Conservation (phyloP, 2,329 filamentous ascomycete species). For the Chrysosphaeria jannelii region DNA sequence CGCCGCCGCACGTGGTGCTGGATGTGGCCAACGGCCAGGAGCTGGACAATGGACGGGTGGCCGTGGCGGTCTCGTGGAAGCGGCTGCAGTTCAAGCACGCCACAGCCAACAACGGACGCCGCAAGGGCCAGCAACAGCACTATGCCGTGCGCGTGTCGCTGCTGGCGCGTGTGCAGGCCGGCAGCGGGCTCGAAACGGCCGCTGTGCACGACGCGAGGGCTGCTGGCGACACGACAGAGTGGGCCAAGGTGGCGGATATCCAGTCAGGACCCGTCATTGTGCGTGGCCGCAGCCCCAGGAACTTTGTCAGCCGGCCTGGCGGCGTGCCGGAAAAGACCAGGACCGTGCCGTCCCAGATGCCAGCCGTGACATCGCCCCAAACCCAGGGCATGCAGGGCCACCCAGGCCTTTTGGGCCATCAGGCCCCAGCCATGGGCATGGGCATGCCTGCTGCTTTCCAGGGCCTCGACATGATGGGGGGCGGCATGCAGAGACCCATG, state of each 20-base stretch:
- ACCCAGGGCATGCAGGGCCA: too few species aligned
- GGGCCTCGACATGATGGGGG: constrained; percentile 9
- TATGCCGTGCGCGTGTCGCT: constrained; percentile 72
- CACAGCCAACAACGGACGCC: constrained; percentile 79
- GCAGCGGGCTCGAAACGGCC: constrained; percentile 1
- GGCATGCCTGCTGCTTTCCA: constrained; percentile 6
- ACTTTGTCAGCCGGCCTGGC: constrained; percentile 78
- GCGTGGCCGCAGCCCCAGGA: constrained; percentile 67
- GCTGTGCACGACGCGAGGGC: constrained; percentile 12
- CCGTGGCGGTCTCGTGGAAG: constrained; percentile 75
- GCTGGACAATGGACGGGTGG: constrained; percentile 44
- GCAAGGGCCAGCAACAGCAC: constrained; percentile 85
- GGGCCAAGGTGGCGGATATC: constrained; percentile 51
- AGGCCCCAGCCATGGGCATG: too few species aligned
- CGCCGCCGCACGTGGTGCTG: constrained; percentile 22
- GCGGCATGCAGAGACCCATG: constrained; percentile 8
- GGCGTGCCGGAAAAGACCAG: constrained; percentile 52
- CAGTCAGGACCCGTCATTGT: constrained; percentile 87
- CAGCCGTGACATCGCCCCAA: too few species aligned
- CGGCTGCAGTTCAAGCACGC: constrained; percentile 84
- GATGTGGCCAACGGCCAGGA: constrained; percentile 27
- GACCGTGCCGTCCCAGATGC: too few species aligned
- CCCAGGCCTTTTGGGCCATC: too few species aligned
- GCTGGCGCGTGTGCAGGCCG: constrained; percentile 17
- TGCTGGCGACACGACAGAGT: constrained; percentile 27